phyloP scores from a whole-genome alignment of 2,329 filamentous ascomycete species.

The Plenodomus tracheiphilus region DNA sequence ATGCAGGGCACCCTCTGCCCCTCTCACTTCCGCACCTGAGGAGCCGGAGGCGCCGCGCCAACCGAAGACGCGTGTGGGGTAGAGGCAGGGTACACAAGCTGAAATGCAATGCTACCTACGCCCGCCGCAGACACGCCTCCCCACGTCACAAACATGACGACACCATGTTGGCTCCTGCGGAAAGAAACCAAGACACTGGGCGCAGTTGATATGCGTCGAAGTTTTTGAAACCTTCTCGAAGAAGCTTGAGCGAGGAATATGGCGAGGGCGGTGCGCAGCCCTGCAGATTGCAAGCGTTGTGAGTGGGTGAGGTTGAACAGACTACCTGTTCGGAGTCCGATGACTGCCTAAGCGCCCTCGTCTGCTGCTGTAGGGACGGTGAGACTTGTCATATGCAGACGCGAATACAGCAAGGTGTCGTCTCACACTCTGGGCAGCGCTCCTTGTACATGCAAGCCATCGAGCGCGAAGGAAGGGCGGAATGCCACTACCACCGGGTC shows the following conservation, averaged over 20 bases:
- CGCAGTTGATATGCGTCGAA: conserved; percentile 15
- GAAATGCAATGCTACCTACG: conserved; percentile 1
- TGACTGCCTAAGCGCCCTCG: conserved; percentile 27
- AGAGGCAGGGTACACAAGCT: conserved; percentile 8
- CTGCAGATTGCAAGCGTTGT: conserved; percentile 7
- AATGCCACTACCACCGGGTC: conserved; percentile 10
- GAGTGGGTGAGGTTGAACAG: conserved; percentile 13
- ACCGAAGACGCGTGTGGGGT: conserved; percentile 17
- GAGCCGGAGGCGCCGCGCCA: conserved; percentile 8
- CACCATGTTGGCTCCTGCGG: conserved; percentile 1
- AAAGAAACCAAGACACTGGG: not conserved
- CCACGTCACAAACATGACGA: conserved; percentile 3
- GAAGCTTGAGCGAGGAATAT: conserved; percentile 17
- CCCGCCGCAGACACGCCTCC: conserved; percentile 3
- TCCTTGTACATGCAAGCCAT: conserved; percentile 4
- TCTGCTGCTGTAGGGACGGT: conserved; percentile 16
- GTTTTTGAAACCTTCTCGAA: conserved; percentile 28
- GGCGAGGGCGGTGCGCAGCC: conserved; percentile 13
- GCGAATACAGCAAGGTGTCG: conserved; percentile 8
- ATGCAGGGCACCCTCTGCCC: not conserved
- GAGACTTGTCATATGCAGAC: conserved; percentile 21
- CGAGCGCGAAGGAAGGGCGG: conserved; percentile 10
- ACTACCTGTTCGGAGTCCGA: conserved; percentile 32
- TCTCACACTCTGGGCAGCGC: conserved; percentile 6
- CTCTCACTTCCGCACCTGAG: not conserved